phyloP scores from a whole-genome alignment of 2,329 filamentous ascomycete species.

The Biscogniauxia mediterranea region DNA sequence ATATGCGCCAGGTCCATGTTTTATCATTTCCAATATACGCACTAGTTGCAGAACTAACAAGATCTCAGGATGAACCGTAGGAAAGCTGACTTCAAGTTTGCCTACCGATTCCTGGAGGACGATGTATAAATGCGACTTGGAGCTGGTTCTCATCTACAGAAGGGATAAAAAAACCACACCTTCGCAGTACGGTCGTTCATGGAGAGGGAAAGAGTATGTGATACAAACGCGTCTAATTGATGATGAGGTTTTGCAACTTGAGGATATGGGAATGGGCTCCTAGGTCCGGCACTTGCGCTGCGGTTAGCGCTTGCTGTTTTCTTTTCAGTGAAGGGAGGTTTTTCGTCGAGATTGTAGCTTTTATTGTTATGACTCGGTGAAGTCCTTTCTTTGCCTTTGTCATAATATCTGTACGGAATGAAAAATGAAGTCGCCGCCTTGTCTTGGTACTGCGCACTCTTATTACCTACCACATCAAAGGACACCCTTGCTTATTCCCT shows the following conservation, averaged over 20 bases:
- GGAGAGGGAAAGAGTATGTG: background rate
- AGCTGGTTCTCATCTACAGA: background rate
- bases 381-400: constrained; percentile 7
- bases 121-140: constrained; percentile 57
- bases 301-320: background rate
- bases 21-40: background rate
- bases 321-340: background rate
- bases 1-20: background rate
- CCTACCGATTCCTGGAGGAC: constrained; percentile 96
- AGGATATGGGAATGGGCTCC: background rate
- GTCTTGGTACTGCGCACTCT: constrained; percentile 1
- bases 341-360: background rate
- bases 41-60: constrained; percentile 28
- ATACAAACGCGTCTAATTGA: background rate
- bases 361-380: too few species aligned
- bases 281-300: background rate
- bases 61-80: constrained; percentile 87
- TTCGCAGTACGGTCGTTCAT: background rate
- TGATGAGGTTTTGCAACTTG: background rate
- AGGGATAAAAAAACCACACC: background rate
- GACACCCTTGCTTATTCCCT: background rate
- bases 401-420: constrained; percentile 20
- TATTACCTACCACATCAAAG: background rate
- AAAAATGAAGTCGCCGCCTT: background rate
- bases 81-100: constrained; percentile 97